phyloP scores from a whole-genome alignment of 148 eudicot genomes.

The Chenopodium quinoa region DNA sequence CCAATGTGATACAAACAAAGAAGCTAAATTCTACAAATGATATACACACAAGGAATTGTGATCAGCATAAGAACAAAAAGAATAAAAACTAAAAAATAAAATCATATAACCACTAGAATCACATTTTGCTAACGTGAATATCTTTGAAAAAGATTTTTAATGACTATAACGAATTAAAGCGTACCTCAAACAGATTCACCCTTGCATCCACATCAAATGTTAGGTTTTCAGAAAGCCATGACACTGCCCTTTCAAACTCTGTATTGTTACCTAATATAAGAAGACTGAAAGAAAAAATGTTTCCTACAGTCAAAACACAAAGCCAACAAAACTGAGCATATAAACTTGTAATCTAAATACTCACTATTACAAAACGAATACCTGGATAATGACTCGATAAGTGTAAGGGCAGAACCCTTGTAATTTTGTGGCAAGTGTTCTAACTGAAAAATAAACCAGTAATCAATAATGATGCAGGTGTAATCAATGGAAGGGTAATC shows the following conservation, averaged over 20 bases:
- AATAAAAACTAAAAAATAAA: too few species aligned
- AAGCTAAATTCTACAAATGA: conserved; percentile 1
- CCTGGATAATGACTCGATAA: conserved; percentile 95
- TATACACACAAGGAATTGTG: not conserved
- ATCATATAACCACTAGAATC: not conserved
- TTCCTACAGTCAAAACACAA: conserved; percentile 12
- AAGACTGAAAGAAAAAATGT: conserved; percentile 52
- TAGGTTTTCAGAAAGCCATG: conserved; percentile 86
- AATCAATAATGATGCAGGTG: conserved; percentile 7
- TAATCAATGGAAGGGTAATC: not conserved
- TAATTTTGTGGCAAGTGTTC: conserved; percentile 81
- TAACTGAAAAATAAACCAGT: conserved; percentile 45
- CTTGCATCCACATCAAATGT: conserved; percentile 91
- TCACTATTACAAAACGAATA: conserved; percentile 17
- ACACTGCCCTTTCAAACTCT: conserved; percentile 78
- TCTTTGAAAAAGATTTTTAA: not conserved
- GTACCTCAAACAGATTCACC: conserved; percentile 93
- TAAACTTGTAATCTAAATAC: not conserved
- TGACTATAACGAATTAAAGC: not conserved
- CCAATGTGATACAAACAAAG: not conserved
- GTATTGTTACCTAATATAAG: conserved; percentile 79
- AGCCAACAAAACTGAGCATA: not conserved
- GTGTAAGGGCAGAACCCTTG: conserved; percentile 92
- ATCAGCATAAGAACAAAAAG: not conserved
- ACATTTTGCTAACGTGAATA: not conserved